Conservation (phyloP, 352 stramenopile genomes). For the Phytophthora fragariae region DNA sequence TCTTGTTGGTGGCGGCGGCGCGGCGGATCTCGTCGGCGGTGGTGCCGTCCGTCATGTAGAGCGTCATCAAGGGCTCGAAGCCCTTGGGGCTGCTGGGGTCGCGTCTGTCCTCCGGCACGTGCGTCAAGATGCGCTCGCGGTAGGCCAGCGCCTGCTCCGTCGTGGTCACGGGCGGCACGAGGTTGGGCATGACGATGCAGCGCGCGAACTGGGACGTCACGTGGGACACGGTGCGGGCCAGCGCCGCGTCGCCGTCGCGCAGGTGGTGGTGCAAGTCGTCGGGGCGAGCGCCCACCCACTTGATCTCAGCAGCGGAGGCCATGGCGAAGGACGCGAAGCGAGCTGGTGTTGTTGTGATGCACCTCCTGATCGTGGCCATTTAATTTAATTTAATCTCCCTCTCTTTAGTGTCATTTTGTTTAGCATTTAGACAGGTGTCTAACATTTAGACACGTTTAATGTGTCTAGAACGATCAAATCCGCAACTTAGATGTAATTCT, state of each 20-base stretch:
- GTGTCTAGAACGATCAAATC: too few relatives aligned
- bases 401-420: too few relatives aligned
- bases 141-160: constrained; percentile 96
- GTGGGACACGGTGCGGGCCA: constrained; percentile 84
- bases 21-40: constrained; percentile 95
- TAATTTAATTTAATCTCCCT: too few relatives aligned
- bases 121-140: constrained; percentile 93
- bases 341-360: constrained; percentile 18
- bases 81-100: constrained; percentile 24
- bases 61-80: constrained; percentile 97
- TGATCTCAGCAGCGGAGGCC: constrained; percentile 39
- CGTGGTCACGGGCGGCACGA: constrained; percentile 97
- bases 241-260: constrained; percentile 89
- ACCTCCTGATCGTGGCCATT: constrained; percentile 26
- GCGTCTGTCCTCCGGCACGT: constrained; percentile 70
- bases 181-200: constrained; percentile 99
- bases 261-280: constrained; percentile 99
- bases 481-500: too few relatives aligned
- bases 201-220: constrained; percentile 86
- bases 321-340: constrained; percentile 16
- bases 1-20: constrained; percentile 87
- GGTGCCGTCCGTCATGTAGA: constrained; percentile 99
- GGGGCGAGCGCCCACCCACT: constrained; percentile 58
- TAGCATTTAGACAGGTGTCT: too few relatives aligned
- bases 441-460: too few relatives aligned